Percentiles rank a stretch among this genome's conserved stretches.
Evolutionary conservation across 441 rosid species (phyloP).

Genomic region (Pelargonium cotyledonis): DNA sequence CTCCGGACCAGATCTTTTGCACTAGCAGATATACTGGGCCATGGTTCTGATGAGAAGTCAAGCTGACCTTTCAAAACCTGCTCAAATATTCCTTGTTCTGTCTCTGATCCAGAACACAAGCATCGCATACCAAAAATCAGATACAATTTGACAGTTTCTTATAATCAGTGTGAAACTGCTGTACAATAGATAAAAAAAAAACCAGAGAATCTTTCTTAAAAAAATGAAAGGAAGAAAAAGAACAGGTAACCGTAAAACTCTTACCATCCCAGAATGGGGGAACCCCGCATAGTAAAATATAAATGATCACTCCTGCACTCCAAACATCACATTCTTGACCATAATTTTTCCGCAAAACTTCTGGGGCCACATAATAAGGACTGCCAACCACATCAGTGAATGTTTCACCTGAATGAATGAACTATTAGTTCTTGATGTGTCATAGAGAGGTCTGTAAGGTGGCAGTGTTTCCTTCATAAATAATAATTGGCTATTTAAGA

Average conservation of each 20-base stretch:
- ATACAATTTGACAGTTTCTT: background rate
- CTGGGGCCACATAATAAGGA: conserved; percentile 97
- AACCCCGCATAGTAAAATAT: conserved; percentile 80
- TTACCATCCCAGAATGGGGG: conserved; percentile 99
- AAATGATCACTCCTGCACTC: conserved; percentile 95
- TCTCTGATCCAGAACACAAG: conserved; percentile 44
- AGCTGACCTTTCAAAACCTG: conserved; percentile 90
- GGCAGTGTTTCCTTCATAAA: no score
- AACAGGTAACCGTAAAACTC: background rate
- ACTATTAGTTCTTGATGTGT: background rate
- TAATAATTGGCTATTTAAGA: background rate
- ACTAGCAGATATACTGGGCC: conserved; percentile 79
- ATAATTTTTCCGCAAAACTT: conserved; percentile 75
- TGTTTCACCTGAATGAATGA: conserved; percentile 53
- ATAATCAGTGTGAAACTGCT: background rate
- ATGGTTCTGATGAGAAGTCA: conserved; percentile 82
- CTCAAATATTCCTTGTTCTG: conserved; percentile 95
- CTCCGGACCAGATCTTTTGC: conserved; percentile 82
- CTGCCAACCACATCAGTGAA: conserved; percentile 91
- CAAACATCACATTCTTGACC: conserved; percentile 94
- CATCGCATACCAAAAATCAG: conserved; percentile 15
- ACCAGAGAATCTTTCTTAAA: background rate
- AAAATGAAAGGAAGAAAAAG: background rate
- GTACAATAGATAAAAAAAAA: background rate
- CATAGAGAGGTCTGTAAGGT: background rate